Evolutionary conservation across 768 basidiomycete species (phyloP).

Genomic region (Russula brevipes): DNA sequence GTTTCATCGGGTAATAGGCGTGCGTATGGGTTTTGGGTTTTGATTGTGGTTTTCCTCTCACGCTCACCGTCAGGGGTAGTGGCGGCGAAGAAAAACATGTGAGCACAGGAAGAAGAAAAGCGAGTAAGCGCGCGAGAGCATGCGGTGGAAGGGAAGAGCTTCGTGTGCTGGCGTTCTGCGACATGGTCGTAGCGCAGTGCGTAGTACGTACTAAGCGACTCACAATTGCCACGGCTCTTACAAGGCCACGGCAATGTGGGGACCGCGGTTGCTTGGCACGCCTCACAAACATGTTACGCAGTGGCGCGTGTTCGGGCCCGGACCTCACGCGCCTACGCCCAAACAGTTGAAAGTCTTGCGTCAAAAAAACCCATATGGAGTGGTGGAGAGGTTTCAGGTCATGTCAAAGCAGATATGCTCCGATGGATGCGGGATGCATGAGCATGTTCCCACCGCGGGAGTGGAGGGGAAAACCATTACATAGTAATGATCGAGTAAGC

Average conservation of each 20-base stretch:
- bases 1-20: background rate
- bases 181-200: background rate
- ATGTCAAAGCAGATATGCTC: background rate
- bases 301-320: background rate
- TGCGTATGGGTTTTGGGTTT: background rate
- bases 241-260: background rate
- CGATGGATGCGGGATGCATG: background rate
- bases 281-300: background rate
- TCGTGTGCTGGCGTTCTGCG: background rate
- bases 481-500: background rate
- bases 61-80: background rate
- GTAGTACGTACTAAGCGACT: background rate
- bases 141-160: background rate
- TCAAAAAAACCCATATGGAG: background rate
- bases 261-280: slow-evolving; percentile 1
- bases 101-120: background rate
- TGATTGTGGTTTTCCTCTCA: background rate
- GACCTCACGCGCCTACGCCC: background rate
- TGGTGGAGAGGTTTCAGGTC: background rate
- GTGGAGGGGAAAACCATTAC: background rate
- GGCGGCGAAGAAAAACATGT: background rate
- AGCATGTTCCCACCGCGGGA: background rate
- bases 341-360: background rate
- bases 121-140: background rate
- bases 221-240: too few species aligned